These are phyloP conservation scores for Aspergillus proliferans DNA, from an alignment of 2,329 filamentous ascomycete species.

Conservation along the genomic window DNA sequence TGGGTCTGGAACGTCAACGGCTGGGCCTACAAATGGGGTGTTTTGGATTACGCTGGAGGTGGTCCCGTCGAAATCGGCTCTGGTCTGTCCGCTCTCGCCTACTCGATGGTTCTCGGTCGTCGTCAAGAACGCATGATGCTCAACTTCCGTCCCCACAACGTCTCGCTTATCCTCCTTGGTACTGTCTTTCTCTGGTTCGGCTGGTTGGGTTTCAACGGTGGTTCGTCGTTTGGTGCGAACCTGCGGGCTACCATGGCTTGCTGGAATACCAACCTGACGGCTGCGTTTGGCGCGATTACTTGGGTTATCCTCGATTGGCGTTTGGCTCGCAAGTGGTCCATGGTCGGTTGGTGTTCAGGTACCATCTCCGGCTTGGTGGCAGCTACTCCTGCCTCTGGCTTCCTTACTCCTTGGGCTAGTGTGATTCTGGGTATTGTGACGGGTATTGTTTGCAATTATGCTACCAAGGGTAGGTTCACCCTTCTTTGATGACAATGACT, in stretches of 20 bases:
- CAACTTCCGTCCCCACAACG: conserved; percentile 99
- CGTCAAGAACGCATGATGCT: conserved; percentile 99
- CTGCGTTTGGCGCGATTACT: conserved; percentile 83
- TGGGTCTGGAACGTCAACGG: conserved; percentile 96
- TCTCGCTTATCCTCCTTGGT: conserved; percentile 91
- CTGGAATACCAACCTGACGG: conserved; percentile 95
- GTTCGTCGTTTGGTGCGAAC: conserved; percentile 89
- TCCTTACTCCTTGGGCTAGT: conserved; percentile 62
- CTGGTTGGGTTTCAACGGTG: conserved; percentile 98
- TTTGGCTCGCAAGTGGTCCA: conserved; percentile 88
- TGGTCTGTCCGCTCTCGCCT: conserved; percentile 85
- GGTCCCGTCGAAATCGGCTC: conserved; percentile 96
- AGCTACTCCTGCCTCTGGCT: conserved; percentile 78
- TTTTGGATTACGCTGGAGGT: conserved; percentile 92
- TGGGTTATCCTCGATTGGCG: conserved; percentile 97
- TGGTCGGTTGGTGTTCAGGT: conserved; percentile 88
- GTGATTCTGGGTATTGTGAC: conserved; percentile 56
- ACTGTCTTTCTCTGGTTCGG: conserved; percentile 97
- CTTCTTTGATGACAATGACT: too few relatives aligned
- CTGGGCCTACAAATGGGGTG: conserved; percentile 85
- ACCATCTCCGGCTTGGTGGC: conserved; percentile 81
- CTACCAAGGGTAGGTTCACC: conserved; percentile 68
- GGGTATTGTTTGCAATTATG: conserved; percentile 71
- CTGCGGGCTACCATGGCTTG: conserved; percentile 90
- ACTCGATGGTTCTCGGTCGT: conserved; percentile 90